These are phyloP conservation scores for Boletellus ananas DNA, from an alignment of 768 basidiomycete genomes.

Conservation along the genomic window DNA sequence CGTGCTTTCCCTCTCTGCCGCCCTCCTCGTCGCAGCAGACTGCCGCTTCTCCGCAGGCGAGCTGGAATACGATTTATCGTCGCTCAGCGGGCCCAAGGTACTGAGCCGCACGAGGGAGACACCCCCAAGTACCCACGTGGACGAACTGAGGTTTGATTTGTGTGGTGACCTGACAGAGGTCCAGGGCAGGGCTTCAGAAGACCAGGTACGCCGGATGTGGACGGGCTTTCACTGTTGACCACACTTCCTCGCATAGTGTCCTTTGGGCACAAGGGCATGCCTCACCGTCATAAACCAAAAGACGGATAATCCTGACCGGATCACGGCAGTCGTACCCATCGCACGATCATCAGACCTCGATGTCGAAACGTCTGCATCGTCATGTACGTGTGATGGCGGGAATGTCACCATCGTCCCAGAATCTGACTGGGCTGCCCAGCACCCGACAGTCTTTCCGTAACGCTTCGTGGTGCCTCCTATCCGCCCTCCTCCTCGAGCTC, in stretches of 20 bases:
- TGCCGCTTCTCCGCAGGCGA: constrained; percentile 45
- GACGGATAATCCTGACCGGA: constrained; percentile 47
- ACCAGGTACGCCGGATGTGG: constrained; percentile 56
- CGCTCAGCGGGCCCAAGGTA: constrained; percentile 49
- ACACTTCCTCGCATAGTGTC: constrained; percentile 47
- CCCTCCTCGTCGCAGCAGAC: constrained; percentile 32
- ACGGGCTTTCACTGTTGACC: constrained; percentile 2
- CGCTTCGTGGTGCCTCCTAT: constrained; percentile 59
- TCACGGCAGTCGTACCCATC: constrained; percentile 75
- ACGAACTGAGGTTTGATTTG: constrained; percentile 62
- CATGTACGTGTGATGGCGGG: constrained; percentile 35
- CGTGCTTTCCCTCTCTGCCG: constrained; percentile 18
- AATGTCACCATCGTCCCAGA: not conserved
- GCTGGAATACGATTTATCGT: constrained; percentile 57
- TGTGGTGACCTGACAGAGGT: constrained; percentile 54
- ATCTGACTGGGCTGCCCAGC: constrained; percentile 36
- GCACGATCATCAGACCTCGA: constrained; percentile 38
- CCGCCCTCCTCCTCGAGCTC: constrained; percentile 45
- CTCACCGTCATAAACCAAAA: constrained; percentile 66
- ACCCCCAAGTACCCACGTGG: constrained; percentile 61
- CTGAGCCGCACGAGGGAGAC: constrained; percentile 49
- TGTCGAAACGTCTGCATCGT: constrained; percentile 24
- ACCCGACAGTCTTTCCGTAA: constrained; percentile 50
- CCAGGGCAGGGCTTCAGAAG: constrained; percentile 46
- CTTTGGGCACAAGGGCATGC: constrained; percentile 67